These are phyloP conservation scores for Coemansia sp. DNA, from an alignment of 192 early-diverging fungal genomes.

Conservation along the genomic window DNA sequence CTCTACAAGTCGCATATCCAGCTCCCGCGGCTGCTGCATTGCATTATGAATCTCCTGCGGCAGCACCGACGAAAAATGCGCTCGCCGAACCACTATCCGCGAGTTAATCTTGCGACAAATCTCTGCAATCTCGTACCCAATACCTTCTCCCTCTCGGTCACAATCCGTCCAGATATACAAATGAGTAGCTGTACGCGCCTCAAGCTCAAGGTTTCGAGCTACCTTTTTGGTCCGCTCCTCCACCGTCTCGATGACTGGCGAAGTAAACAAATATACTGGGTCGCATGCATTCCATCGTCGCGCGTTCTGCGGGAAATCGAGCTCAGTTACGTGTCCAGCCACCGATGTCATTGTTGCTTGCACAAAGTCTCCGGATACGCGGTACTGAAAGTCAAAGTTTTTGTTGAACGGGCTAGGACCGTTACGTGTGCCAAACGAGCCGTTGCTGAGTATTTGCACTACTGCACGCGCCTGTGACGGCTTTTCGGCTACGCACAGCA, in stretches of 20 bases:
- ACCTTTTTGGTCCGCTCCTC: slow-evolving; percentile 44
- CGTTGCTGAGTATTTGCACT: slow-evolving; percentile 71
- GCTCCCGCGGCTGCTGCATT: slow-evolving; percentile 64
- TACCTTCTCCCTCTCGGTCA: slow-evolving; percentile 94
- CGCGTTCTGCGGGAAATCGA: slow-evolving; percentile 67
- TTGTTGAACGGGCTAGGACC: slow-evolving; percentile 64
- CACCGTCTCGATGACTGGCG: slow-evolving; percentile 60
- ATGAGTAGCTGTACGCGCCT: slow-evolving; percentile 61
- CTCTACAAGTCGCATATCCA: slow-evolving; percentile 72
- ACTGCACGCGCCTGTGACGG: slow-evolving; percentile 82
- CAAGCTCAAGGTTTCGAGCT: slow-evolving; percentile 63
- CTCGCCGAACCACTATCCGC: slow-evolving; percentile 71
- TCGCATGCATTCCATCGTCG: slow-evolving; percentile 64
- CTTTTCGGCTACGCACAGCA: slow-evolving; percentile 98
- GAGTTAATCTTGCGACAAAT: slow-evolving; percentile 67
- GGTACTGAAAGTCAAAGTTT: slow-evolving; percentile 80
- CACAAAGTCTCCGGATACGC: slow-evolving; percentile 54
- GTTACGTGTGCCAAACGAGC: slow-evolving; percentile 23
- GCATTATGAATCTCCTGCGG: slow-evolving; percentile 76
- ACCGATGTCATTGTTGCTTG: slow-evolving; percentile 82
- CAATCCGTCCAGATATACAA: slow-evolving; percentile 99
- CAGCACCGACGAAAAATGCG: slow-evolving; percentile 87
- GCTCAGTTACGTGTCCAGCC: slow-evolving; percentile 69
- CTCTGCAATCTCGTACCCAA: slow-evolving; percentile 78
- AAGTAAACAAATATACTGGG: slow-evolving; percentile 68